Evolutionary conservation across 2,329 filamentous ascomycete species (phyloP).

Genomic region (Calonectria honghensis): DNA sequence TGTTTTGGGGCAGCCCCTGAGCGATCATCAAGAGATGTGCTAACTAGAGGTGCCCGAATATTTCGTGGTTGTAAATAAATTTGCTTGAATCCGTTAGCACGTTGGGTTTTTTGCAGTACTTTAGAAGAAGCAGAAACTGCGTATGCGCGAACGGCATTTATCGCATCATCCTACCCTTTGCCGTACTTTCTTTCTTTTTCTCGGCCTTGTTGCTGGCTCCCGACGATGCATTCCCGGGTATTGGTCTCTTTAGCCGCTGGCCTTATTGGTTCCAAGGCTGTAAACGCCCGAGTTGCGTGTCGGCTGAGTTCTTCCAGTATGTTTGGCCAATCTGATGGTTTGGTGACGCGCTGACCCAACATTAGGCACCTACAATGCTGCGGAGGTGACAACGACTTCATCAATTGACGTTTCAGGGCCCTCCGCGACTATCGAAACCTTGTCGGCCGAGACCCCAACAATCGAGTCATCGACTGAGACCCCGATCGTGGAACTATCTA

Average conservation of each 20-base stretch:
- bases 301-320: background rate
- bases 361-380: background rate
- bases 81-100: background rate
- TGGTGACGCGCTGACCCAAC: background rate
- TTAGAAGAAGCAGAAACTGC: background rate
- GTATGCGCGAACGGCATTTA: too few species aligned
- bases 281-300: background rate
- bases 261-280: background rate
- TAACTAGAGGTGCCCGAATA: background rate
- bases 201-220: background rate
- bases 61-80: background rate
- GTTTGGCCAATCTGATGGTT: background rate
- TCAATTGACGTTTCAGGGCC: background rate
- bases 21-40: background rate
- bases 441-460: background rate
- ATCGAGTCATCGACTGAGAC: background rate
- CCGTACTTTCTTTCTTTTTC: background rate
- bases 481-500: background rate
- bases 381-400: background rate
- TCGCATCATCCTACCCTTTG: background rate
- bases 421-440: background rate
- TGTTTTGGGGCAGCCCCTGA: background rate
- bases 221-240: background rate
- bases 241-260: background rate
- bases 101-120: too few species aligned